These are phyloP conservation scores for Eutypa lata DNA, from an alignment of 2,329 filamentous ascomycete species.

Conservation along the genomic window DNA sequence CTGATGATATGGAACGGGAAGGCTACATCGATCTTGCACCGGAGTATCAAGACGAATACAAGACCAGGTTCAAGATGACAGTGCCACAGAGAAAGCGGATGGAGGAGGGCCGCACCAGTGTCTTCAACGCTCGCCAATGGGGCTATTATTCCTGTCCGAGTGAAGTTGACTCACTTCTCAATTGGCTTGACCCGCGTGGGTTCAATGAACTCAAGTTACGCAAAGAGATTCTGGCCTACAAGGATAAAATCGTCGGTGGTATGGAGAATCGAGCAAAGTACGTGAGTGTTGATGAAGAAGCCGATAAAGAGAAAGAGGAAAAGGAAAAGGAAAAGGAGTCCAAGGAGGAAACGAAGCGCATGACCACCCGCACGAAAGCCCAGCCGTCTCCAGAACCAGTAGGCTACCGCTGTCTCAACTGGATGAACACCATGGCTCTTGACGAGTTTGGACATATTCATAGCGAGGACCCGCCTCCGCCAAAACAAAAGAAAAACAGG, in stretches of 20 bases:
- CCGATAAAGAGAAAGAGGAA: conserved; percentile 27
- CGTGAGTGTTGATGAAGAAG: conserved; percentile 45
- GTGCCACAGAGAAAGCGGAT: conserved; percentile 78
- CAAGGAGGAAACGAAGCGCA: conserved; percentile 36
- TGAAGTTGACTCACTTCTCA: conserved; percentile 73
- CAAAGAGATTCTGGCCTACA: conserved; percentile 79
- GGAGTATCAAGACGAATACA: conserved; percentile 72
- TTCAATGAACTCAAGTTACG: conserved; percentile 81
- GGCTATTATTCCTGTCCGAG: conserved; percentile 83
- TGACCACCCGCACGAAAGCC: conserved; percentile 44
- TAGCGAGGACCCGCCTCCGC: conserved; percentile 51
- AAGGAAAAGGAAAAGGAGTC: conserved; percentile 29
- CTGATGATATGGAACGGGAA: conserved; percentile 80
- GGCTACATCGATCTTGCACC: conserved; percentile 79
- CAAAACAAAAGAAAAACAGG: conserved; percentile 47
- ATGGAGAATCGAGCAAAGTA: conserved; percentile 81
- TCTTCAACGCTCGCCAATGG: conserved; percentile 79
- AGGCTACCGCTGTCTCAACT: conserved; percentile 48
- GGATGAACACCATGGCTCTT: conserved; percentile 55
- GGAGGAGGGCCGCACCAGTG: conserved; percentile 80
- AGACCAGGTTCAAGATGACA: conserved; percentile 73
- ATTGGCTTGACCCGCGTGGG: conserved; percentile 86
- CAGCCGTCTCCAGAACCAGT: conserved; percentile 44
- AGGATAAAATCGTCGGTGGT: conserved; percentile 70
- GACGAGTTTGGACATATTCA: conserved; percentile 58